Base-by-base conservation (phyloP, 2,329 filamentous ascomycete species). In the Cladophialophora yegresii region DNA sequence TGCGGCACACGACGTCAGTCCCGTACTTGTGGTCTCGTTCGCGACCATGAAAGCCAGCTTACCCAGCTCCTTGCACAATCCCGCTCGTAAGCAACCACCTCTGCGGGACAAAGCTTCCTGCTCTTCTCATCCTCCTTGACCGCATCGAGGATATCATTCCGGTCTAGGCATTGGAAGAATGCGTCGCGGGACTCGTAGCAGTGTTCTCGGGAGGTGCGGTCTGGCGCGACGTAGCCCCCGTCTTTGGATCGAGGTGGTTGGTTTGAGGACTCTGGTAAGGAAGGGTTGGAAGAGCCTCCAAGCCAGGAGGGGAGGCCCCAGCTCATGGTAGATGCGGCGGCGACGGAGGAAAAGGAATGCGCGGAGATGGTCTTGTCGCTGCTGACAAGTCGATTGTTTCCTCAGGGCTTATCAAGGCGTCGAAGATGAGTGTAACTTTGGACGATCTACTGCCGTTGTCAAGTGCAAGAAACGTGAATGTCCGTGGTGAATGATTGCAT, bases 11-110 rank as follows among this genome's bases (percentile, higher is more conserved):
- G 20, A 20, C 5, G 47, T 50, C 47, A 50, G 47, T 26, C 4
- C n/a, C 4, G 36, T 43, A n/a, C 9, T 12, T 22, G 20, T 28
- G 26, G 26, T 28, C 26, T n/a, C 20, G 22, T 1, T 12, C 47
- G 26, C 7, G 47, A n/a, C 16, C 36, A 20, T 12, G 10, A 22
- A 20, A 33, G 16, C 16, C 36, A 2, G 84, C 89, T 71, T 78
- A 96, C 95, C 95, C 95, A 99, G 75, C 92, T 93, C 64, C 83
- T 84, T 20, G 92, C 92, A 77, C 95, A 99, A 75, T 93, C 90
- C 71, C 84, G 83, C 79, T 96, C 92, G 73, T 98, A 96, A 63
- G 82, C 84, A 59, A 77, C 79, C 58, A 87, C 78, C 72, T 90
- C 85, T 55, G 78, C 77, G 40, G 80, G 80, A 73, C 90, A 93